Evolutionary conservation across 164 flowering plant species (phyloP), one percentile per base, ranked within the genome.

Genomic region (Buxus sempervirens): DNA sequence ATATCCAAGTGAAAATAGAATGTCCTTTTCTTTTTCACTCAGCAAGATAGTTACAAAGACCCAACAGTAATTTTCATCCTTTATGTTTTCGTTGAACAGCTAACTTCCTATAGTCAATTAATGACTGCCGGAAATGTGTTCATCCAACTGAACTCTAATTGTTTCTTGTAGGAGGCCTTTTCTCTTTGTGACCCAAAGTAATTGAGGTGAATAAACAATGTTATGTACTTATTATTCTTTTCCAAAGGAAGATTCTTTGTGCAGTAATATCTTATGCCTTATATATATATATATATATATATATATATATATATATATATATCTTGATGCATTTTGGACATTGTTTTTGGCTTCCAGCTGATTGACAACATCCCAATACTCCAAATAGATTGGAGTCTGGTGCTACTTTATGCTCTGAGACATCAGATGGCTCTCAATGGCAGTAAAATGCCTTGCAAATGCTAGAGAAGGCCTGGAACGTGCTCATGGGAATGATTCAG

Each of bases 321-420:
- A n/a, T n/a, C n/a, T n/a, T n/a, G n/a, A n/a, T n/a, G n/a, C n/a
- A n/a, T n/a, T 23, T 66, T 55, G 3, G 23, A 1, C 45, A 26
- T 2, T 74, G 13, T 42, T 54, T 24, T 71, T 62, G 64, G 5
- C 41, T 71, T 56, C 41, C 87, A 93, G 98, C 68, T 82, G 79
- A 73, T 90, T 63, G 98, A 95, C 81, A 95, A 95, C 80, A 87
- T 86, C 22, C 79, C 97, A 41, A 85, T 91, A 69, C 87, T 95
- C 55, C 97, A 90, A 86, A 84, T 95, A 72, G 98, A 95, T 78
- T n/a, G 90, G 79, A 72, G 98, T 91, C 9, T 95, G 98, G 98
- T 95, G 97, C 74, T 95, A 90, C 75, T 95, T 95, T 74, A 82
- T 95, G 98, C 92, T 91, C 6, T 83, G 81, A 58, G 97, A 91